A percentile compares a stretch with the other conserved stretches of the same genome.
These are phyloP conservation scores for Fonsecaea nubica DNA, from an alignment of 2,329 filamentous ascomycete genomes.

Conservation along the genomic window DNA sequence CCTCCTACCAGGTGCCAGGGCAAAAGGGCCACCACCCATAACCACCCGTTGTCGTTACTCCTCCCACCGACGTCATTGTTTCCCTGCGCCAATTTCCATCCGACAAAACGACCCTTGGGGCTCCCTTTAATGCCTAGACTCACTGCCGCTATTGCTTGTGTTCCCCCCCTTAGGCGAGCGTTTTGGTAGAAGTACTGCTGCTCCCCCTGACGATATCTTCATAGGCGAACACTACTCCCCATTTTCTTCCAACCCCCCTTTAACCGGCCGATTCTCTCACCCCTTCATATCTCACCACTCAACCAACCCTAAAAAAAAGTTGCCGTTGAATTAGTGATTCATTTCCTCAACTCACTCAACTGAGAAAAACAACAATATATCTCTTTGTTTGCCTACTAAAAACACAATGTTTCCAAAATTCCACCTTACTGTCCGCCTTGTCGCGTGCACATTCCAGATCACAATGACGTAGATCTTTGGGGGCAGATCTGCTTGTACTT, in stretches of 20 bases:
- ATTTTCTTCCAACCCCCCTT: background rate
- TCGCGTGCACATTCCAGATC: slow-evolving; percentile 35
- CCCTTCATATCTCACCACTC: background rate
- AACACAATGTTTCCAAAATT: slow-evolving; percentile 24
- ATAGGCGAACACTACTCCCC: slow-evolving; percentile 4
- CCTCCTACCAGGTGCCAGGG: too few relatives aligned
- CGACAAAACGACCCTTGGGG: background rate
- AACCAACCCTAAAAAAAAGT: slow-evolving; percentile 4
- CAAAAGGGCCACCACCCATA: background rate
- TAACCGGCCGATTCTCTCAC: slow-evolving; percentile 3
- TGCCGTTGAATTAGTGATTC: slow-evolving; percentile 17
- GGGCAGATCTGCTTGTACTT: slow-evolving; percentile 10
- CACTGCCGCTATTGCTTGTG: background rate
- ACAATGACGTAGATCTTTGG: slow-evolving; percentile 31
- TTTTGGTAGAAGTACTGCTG: background rate
- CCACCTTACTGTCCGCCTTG: slow-evolving; percentile 21
- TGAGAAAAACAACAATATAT: slow-evolving; percentile 7
- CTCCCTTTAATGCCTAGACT: background rate
- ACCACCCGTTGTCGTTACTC: background rate
- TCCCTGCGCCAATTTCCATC: slow-evolving; percentile 20
- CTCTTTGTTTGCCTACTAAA: slow-evolving; percentile 19
- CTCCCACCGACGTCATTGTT: slow-evolving; percentile 21
- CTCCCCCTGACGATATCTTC: slow-evolving; percentile 14
- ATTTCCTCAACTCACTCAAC: background rate
- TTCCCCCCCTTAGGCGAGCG: background rate